Evolutionary conservation across 805 yeast species (phyloP), one percentile per base, ranked within the genome.

Genomic region (Yarrowia sp.): DNA sequence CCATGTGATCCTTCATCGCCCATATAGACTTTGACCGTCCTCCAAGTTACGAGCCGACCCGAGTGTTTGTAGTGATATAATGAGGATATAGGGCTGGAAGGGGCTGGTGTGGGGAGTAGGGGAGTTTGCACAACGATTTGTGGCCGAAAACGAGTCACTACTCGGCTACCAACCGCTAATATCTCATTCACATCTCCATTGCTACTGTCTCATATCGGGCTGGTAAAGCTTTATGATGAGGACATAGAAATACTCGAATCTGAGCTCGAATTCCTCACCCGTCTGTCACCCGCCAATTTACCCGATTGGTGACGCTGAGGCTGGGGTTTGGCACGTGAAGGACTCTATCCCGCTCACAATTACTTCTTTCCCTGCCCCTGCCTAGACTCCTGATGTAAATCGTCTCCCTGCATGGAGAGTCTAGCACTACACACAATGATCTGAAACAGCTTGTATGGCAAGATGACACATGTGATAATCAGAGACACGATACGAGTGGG

Each of bases 171-270:
- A 26, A 26, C 32, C 32, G 32, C 32, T 26, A 26, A 26, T 26
- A 26, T 1, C 32, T 26, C 32, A 26, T 26, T 26, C 19, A 19
- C 19, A 19, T 1, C 19, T 19, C 56, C 38, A n/a, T 53, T 53
- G 58, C 58, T 53, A 53, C 8, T 53, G 58, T 53, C 58, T 53
- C 19, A 53, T 53, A 38, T 53, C 58, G 58, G 55, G 55, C 55
- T 49, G 55, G 55, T 32, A 49, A 49, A 49, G 55, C 55, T 49
- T 49, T 48, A 10, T 3, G 32, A 26, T 26, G 32, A 26, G 7
- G 7, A 26, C 3, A 5, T 3, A 26, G 32, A 26, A 26, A 26
- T 5, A 26, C 32, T 26, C 32, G 32, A 3, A 26, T 19, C 19
- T 19, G 32, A 26, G 32, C 32, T 26, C 32, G 32, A 26, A 26